These are phyloP conservation scores for Fraxinus quadrangulata DNA, from an alignment of 257 asterid species.

Conservation along the genomic window DNA sequence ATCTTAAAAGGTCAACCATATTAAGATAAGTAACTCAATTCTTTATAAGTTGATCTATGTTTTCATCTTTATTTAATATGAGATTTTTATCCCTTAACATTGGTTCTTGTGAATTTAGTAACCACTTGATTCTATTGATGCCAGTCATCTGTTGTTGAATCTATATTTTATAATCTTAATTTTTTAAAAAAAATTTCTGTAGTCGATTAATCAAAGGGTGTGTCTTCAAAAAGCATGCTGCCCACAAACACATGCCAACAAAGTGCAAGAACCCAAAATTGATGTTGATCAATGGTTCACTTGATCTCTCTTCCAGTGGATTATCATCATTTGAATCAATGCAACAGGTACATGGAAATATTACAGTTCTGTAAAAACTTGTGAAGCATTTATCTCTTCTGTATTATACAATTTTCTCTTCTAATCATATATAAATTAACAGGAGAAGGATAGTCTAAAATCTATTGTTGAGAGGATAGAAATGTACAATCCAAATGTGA, in stretches of 20 bases:
- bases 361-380: constrained; percentile 10
- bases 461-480: constrained; percentile 71
- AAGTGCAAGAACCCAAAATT: constrained; percentile 73
- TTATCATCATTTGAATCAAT: constrained; percentile 77
- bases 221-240: constrained; percentile 91
- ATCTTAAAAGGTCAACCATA: too few species aligned
- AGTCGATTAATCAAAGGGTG: constrained; percentile 80
- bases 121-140: background rate
- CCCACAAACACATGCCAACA: constrained; percentile 93
- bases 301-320: constrained; percentile 79
- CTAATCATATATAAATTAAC: constrained; percentile 27
- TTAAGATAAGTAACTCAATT: too few species aligned
- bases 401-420: constrained; percentile 17
- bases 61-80: too few species aligned
- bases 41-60: too few species aligned
- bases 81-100: too few species aligned
- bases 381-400: background rate
- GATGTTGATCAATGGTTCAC: constrained; percentile 76
- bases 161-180: constrained; percentile 11
- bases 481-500: constrained; percentile 78
- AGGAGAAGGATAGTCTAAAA: constrained; percentile 74
- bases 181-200: constrained; percentile 19
- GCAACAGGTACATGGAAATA: constrained; percentile 59
- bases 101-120: constrained; percentile 13
- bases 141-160: background rate